These are phyloP conservation scores for Penicillium aurantiogriseum DNA, from an alignment of 2,329 filamentous ascomycete genomes.

Conservation along the genomic window DNA sequence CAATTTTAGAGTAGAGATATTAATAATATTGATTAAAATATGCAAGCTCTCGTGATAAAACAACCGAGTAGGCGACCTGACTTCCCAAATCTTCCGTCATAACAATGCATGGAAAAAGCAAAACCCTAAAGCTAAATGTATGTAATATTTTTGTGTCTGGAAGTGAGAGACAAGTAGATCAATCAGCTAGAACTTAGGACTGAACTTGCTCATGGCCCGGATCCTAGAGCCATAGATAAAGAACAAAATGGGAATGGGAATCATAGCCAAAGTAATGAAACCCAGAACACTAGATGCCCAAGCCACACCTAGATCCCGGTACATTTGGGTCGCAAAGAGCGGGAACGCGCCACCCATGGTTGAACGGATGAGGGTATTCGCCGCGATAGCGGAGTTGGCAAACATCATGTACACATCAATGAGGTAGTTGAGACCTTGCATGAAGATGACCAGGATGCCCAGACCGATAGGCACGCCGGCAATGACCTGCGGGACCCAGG, in stretches of 20 bases:
- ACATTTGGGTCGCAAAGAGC: slow-evolving; percentile 39
- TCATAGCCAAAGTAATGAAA: slow-evolving; percentile 40
- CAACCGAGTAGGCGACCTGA: not conserved
- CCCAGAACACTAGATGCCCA: slow-evolving; percentile 43
- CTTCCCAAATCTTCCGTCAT: not conserved
- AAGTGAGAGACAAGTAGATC: not conserved
- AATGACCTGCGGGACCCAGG: slow-evolving; percentile 49
- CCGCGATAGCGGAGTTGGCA: slow-evolving; percentile 42
- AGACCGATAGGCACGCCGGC: slow-evolving; percentile 46
- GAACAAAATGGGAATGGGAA: slow-evolving; percentile 51
- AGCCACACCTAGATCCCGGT: slow-evolving; percentile 37
- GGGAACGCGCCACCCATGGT: slow-evolving; percentile 37
- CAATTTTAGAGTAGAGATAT: not conserved
- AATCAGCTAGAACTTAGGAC: slow-evolving; percentile 22
- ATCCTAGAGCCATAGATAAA: slow-evolving; percentile 49
- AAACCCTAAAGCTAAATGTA: not conserved
- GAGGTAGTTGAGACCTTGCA: slow-evolving; percentile 46
- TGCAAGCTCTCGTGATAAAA: not conserved
- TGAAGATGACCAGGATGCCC: slow-evolving; percentile 45
- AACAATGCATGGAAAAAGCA: not conserved
- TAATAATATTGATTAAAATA: not conserved
- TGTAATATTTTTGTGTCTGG: not conserved
- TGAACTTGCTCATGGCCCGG: slow-evolving; percentile 32
- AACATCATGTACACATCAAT: slow-evolving; percentile 44
- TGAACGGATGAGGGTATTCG: slow-evolving; percentile 39